Percentiles rank a stretch among this genome's conserved stretches.
Conservation (phyloP, 805 yeast species). For the Kodamaea laetipori region DNA sequence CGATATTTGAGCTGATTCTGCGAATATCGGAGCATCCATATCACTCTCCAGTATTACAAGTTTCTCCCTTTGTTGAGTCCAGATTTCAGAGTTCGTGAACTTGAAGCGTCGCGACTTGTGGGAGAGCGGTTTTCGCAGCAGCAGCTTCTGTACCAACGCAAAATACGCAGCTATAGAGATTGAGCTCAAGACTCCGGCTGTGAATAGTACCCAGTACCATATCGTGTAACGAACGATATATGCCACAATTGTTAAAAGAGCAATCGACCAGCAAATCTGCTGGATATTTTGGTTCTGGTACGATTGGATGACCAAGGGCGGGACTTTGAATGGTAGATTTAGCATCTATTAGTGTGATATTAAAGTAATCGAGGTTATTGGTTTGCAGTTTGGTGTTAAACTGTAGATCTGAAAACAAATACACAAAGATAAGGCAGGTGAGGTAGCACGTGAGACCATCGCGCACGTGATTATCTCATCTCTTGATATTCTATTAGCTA, state of each 20-base stretch:
- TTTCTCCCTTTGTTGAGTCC: neutral
- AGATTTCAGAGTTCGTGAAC: conserved; percentile 7
- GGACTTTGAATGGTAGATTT: conserved; percentile 1
- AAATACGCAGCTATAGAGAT: neutral
- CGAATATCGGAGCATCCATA: conserved; percentile 32
- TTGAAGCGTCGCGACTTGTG: conserved; percentile 11
- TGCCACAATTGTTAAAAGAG: neutral
- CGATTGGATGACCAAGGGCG: neutral
- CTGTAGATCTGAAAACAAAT: neutral
- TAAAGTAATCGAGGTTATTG: too few relatives aligned
- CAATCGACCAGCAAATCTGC: conserved; percentile 3
- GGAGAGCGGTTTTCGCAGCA: neutral
- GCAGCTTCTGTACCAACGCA: conserved; percentile 3
- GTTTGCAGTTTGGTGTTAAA: too few relatives aligned
- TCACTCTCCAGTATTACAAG: conserved; percentile 5
- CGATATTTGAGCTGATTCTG: conserved; percentile 54
- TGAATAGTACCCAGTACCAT: conserved; percentile 14
- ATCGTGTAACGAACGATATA: conserved; percentile 15
- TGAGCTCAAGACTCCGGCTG: conserved; percentile 3
- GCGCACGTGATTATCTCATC: neutral
- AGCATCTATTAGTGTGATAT: neutral
- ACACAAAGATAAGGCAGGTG: too few relatives aligned
- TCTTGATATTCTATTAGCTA: conserved; percentile 2
- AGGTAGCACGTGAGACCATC: too few relatives aligned
- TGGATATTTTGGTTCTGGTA: neutral